Evolutionary conservation across 768 basidiomycete genomes (phyloP).

Genomic region (Tylopilus balloui): DNA sequence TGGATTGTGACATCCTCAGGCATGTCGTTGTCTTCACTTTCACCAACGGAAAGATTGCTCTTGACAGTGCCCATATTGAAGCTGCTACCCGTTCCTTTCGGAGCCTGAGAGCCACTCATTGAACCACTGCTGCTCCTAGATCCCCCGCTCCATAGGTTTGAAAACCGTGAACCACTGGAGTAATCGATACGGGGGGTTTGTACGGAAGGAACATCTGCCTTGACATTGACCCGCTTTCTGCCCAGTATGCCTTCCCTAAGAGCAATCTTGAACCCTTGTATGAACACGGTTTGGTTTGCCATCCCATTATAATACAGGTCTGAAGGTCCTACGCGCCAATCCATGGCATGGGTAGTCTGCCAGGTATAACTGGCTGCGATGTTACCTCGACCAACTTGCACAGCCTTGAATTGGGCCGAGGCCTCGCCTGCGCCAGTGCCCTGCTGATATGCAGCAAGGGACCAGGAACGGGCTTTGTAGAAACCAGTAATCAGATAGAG

Average conservation of each 20-base stretch:
- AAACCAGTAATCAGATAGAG: conserved; percentile 1
- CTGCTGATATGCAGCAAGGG: neutral
- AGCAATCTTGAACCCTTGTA: conserved; percentile 1
- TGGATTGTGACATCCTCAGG: neutral
- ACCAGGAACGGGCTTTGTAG: conserved; percentile 1
- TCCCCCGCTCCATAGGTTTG: too few species aligned
- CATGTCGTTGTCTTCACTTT: neutral
- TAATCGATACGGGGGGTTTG: neutral
- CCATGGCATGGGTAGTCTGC: neutral
- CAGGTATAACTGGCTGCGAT: neutral
- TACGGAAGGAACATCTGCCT: neutral
- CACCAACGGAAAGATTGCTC: neutral
- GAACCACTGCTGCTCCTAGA: neutral
- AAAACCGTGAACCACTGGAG: neutral
- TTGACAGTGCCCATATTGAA: neutral
- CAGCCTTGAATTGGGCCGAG: neutral
- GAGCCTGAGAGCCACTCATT: neutral
- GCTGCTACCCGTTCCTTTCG: neutral
- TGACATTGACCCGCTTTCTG: neutral
- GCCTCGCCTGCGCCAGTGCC: neutral
- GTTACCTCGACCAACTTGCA: neutral
- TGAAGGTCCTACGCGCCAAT: neutral
- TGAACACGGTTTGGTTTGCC: neutral
- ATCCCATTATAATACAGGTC: neutral
- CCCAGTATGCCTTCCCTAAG: neutral